Evolutionary conservation across 352 stramenopile species (phyloP).

Genomic region (Globisporangium apiculatum): DNA sequence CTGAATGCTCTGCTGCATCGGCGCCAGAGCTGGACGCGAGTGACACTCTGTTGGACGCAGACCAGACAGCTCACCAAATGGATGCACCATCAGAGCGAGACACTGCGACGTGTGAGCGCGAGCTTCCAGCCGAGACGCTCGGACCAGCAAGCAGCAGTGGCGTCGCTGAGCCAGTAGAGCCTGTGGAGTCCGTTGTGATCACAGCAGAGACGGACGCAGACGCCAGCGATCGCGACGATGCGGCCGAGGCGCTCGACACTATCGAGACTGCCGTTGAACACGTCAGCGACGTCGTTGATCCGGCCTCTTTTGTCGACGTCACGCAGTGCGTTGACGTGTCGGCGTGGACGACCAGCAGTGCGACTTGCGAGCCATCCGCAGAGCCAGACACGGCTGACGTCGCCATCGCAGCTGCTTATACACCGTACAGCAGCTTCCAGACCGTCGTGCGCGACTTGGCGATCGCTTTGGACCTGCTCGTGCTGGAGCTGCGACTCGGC

Average conservation of each 20-base stretch:
- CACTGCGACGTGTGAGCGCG: not conserved
- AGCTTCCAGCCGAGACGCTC: not conserved
- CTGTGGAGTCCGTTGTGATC: too few relatives aligned
- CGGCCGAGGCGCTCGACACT: too few relatives aligned
- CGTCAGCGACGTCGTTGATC: not conserved
- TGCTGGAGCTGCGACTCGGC: slow-evolving; percentile 1
- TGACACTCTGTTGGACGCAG: not conserved
- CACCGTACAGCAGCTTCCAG: not conserved
- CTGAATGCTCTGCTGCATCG: too few relatives aligned
- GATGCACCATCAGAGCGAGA: not conserved
- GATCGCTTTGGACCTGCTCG: slow-evolving; percentile 8
- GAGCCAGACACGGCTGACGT: not conserved
- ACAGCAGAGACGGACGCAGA: too few relatives aligned
- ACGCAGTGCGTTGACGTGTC: not conserved
- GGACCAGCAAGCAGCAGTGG: not conserved
- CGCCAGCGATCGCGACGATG: too few relatives aligned
- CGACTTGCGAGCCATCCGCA: not conserved
- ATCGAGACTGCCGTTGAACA: not conserved
- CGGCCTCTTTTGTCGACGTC: not conserved
- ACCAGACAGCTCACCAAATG: too few relatives aligned
- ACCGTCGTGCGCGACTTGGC: slow-evolving; percentile 5
- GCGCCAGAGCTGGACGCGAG: not conserved
- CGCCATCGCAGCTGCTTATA: not conserved
- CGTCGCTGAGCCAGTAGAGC: not conserved
- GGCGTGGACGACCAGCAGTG: too few relatives aligned